These are phyloP conservation scores for Dactylonectria macrodidyma DNA, from an alignment of 2,329 filamentous ascomycete species.

Conservation along the genomic window DNA sequence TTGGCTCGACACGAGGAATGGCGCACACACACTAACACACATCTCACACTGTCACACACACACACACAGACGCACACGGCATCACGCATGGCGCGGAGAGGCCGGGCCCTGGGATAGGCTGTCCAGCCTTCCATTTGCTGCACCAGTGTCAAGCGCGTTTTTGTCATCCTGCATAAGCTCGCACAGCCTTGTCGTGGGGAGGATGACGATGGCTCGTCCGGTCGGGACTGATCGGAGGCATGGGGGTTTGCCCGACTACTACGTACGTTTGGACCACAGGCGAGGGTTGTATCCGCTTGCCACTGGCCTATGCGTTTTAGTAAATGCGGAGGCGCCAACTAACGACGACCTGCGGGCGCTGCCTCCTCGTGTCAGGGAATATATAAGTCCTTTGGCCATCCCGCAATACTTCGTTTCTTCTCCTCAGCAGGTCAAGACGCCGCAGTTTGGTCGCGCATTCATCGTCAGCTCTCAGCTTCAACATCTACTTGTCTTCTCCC, in stretches of 20 bases:
- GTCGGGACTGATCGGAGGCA: background rate
- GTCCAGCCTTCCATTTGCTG: background rate
- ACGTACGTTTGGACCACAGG: no score
- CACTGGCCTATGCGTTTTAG: no score
- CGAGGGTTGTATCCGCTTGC: no score
- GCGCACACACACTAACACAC: no score
- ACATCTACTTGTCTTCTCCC: background rate
- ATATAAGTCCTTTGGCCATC: background rate
- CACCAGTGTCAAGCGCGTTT: background rate
- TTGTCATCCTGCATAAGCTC: background rate
- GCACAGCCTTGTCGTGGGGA: background rate
- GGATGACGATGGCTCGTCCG: background rate
- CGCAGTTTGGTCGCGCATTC: background rate
- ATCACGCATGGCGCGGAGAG: no score
- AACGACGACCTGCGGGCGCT: background rate
- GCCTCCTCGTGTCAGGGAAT: background rate
- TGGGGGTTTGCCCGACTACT: no score
- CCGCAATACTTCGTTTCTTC: background rate
- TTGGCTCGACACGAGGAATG: background rate
- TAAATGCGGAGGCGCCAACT: background rate
- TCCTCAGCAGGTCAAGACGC: background rate
- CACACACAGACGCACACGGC: no score
- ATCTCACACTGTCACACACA: no score
- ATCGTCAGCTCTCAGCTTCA: background rate
- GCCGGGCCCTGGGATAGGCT: background rate